phyloP scores from a whole-genome alignment of 345 rosid genomes.

The Salix dunnii region DNA sequence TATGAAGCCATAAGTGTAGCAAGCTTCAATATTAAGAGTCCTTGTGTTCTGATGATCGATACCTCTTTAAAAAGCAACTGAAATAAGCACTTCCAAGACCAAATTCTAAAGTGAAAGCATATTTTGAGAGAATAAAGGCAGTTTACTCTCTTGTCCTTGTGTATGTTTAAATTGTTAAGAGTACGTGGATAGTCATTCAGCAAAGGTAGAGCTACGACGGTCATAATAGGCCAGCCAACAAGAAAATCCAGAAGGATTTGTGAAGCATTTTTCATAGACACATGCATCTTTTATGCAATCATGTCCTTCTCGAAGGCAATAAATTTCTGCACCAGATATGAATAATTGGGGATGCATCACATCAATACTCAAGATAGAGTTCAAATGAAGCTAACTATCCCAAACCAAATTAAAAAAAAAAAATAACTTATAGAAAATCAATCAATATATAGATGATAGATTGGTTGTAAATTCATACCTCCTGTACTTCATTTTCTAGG shows the following conservation, averaged over 20 bases:
- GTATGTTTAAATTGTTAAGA: not conserved
- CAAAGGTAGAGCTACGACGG: not conserved
- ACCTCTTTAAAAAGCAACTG: not conserved
- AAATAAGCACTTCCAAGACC: not conserved
- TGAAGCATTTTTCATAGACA: not conserved
- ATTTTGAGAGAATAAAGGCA: not conserved
- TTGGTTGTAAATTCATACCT: not conserved
- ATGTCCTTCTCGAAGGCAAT: not conserved
- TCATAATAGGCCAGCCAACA: not conserved
- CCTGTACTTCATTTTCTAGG: slow-evolving; percentile 5
- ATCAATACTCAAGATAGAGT: not conserved
- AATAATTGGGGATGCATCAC: not conserved
- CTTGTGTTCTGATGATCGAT: not conserved
- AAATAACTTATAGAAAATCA: not conserved
- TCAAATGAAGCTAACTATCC: not conserved
- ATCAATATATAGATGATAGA: not conserved
- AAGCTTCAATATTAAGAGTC: not conserved
- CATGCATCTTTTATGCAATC: not conserved
- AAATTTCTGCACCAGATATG: not conserved
- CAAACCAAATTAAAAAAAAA: not conserved
- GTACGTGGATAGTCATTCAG: not conserved
- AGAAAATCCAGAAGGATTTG: not conserved
- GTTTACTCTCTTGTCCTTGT: not conserved
- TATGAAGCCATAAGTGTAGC: not conserved
- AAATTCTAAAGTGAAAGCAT: not conserved